Evolutionary conservation across 371 early-diverging fungal species (phyloP), one percentile per base, ranked within the genome.

Genomic region (Rhizopus delemar): DNA sequence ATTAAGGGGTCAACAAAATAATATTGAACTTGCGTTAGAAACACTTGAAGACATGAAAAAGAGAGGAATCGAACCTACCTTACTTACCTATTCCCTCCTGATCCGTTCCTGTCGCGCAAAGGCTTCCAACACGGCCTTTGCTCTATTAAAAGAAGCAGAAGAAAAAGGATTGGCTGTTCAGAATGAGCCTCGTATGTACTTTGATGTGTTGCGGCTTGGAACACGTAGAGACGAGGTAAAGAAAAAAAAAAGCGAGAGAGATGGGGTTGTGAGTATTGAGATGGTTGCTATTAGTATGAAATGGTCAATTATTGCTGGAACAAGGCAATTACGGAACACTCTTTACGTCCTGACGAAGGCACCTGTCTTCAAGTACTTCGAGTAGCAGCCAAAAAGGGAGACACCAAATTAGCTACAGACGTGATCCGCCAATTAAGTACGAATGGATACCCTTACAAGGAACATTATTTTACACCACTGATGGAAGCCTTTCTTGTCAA

Each of bases 401-500:
- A 89, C 15, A 70, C 82, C 1, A 63, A 66, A 15, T 54, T 92
- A 31, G 86, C 88, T 6, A 75, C 85, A 5, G 78, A 76, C 29
- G 78, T 86, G 22, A 76, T 91, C 34, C 77, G 82, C 49, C 74
- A 76, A 41, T 66, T 91, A 57, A 78, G 80, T 41, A 73, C 61
- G 6, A 65, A 53, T 28, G 86, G 82, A 41, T 82, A 78, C 62
- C 68, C 81, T 28, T 77, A 88, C 46, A 74, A 80, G 32, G 90
- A 89, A 55, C 77, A 78, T 13, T 89, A 92, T 55, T 83, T 89
- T 66, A 83, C 85, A 29, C 88, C 91, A 28, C 56, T 92, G 38
- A 73, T 90, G 54, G 88, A 86, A 50, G 81, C 91, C 1, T 88
- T 89, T 56, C 70, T 85, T 7, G 64, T 59, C 36, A 73, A 76